These are phyloP conservation scores for Cladorrhinum sp. DNA, from an alignment of 2,329 filamentous ascomycete species.

Conservation along the genomic window DNA sequence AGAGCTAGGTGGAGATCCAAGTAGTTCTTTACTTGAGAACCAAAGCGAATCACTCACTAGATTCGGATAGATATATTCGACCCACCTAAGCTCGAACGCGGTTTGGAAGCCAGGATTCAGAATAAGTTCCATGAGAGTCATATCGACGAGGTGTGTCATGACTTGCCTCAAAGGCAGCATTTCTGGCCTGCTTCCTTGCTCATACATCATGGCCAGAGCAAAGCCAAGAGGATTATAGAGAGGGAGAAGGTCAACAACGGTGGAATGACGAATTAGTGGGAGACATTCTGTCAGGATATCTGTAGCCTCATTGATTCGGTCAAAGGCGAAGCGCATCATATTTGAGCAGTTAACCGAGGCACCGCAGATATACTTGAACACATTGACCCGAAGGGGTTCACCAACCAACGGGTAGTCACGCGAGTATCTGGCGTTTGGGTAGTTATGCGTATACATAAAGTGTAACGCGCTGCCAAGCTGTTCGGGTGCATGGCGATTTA, in stretches of 20 bases:
- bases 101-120: constrained; percentile 23
- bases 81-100: constrained; percentile 22
- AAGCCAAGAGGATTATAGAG: constrained; percentile 25
- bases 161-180: constrained; percentile 26
- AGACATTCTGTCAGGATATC: constrained; percentile 41
- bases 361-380: constrained; percentile 30
- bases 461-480: constrained; percentile 25
- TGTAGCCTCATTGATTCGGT: constrained; percentile 54
- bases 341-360: constrained; percentile 24
- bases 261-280: constrained; percentile 9
- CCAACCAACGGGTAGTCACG: constrained; percentile 4
- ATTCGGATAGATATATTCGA: not conserved
- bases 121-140: constrained; percentile 24
- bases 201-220: constrained; percentile 27
- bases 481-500: constrained; percentile 18
- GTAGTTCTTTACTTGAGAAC: not conserved
- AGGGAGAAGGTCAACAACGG: constrained; percentile 14
- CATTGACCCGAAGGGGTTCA: constrained; percentile 23
- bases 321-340: constrained; percentile 41
- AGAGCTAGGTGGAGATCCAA: not conserved
- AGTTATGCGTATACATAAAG: constrained; percentile 32
- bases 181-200: constrained; percentile 23
- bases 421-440: not conserved
- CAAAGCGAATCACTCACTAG: constrained; percentile 3
- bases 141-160: constrained; percentile 29